Conservation (phyloP, 1,284 basidiomycete species). For the Naganishia liquefaciens region DNA sequence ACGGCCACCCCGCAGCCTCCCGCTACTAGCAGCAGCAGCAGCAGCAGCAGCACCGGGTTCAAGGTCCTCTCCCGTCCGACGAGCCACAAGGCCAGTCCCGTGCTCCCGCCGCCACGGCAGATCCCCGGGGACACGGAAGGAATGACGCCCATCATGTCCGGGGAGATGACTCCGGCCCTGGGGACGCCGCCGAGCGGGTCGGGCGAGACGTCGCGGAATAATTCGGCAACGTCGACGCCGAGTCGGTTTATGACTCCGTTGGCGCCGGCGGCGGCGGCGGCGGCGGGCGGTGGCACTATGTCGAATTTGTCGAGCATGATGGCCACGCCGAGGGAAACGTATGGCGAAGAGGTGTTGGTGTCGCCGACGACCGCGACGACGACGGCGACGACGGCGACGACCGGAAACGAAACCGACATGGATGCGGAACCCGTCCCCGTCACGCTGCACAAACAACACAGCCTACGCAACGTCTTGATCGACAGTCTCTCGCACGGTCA, state of each 20-base stretch:
- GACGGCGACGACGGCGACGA: neutral
- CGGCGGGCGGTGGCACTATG: neutral
- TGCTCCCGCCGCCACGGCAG: neutral
- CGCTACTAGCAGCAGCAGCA: no score
- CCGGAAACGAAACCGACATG: neutral
- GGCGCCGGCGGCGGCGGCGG: neutral
- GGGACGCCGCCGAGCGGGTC: no score
- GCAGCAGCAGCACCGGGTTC: slow-evolving; percentile 24
- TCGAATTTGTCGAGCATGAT: neutral
- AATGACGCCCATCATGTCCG: neutral
- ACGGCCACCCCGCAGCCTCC: no score
- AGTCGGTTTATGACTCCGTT: neutral
- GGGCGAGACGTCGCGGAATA: neutral
- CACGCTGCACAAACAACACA: slow-evolving; percentile 2
- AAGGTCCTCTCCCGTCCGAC: slow-evolving; percentile 27
- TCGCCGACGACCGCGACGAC: slow-evolving; percentile 4
- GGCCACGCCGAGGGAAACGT: neutral
- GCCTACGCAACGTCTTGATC: neutral
- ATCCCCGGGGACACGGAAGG: neutral
- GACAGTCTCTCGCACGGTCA: slow-evolving; percentile 1
- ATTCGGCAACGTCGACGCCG: slow-evolving; percentile 6
- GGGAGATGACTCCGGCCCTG: neutral
- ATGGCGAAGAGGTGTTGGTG: no score
- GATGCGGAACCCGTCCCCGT: neutral
- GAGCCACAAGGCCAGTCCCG: slow-evolving; percentile 1